phyloP scores from a whole-genome alignment of 768 basidiomycete species.

The Gyrodon lividus region DNA sequence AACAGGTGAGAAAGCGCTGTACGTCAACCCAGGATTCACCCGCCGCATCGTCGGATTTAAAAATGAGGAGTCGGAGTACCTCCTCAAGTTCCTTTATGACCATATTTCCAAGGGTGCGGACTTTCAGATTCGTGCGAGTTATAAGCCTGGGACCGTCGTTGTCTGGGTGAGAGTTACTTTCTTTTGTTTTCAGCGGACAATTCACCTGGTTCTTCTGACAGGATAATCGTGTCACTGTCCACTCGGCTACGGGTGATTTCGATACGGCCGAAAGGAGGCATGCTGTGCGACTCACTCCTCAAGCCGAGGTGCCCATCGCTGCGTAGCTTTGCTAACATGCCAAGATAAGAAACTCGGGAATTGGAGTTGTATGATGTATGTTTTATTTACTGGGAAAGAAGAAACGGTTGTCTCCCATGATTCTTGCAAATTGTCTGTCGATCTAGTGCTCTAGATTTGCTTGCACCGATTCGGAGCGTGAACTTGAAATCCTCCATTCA shows the following conservation, averaged over 20 bases:
- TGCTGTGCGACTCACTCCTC: constrained; percentile 47
- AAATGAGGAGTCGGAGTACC: constrained; percentile 52
- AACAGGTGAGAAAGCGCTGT: constrained; percentile 62
- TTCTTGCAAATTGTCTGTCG: too few species aligned
- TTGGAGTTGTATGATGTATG: neutral
- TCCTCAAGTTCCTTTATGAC: constrained; percentile 54
- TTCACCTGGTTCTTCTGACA: constrained; percentile 10
- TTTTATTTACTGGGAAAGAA: neutral
- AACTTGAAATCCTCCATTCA: too few species aligned
- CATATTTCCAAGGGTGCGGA: constrained; percentile 51
- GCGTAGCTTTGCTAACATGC: constrained; percentile 9
- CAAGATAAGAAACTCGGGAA: neutral
- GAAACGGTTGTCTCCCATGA: neutral
- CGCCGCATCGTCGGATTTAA: constrained; percentile 54
- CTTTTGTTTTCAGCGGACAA: neutral
- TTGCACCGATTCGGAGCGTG: too few species aligned
- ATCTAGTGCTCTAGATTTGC: too few species aligned
- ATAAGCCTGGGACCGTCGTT: constrained; percentile 53
- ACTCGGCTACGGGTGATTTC: constrained; percentile 46
- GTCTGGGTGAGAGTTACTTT: constrained; percentile 45
- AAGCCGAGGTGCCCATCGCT: constrained; percentile 46
- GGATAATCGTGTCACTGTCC: constrained; percentile 50
- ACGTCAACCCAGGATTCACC: constrained; percentile 57
- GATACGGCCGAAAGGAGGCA: constrained; percentile 38
- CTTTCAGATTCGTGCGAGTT: constrained; percentile 49